A percentile compares a stretch with the other conserved stretches of the same genome.
phyloP scores from a whole-genome alignment of 2,329 filamentous ascomycete species.

The Sclerotinia glacialis region DNA sequence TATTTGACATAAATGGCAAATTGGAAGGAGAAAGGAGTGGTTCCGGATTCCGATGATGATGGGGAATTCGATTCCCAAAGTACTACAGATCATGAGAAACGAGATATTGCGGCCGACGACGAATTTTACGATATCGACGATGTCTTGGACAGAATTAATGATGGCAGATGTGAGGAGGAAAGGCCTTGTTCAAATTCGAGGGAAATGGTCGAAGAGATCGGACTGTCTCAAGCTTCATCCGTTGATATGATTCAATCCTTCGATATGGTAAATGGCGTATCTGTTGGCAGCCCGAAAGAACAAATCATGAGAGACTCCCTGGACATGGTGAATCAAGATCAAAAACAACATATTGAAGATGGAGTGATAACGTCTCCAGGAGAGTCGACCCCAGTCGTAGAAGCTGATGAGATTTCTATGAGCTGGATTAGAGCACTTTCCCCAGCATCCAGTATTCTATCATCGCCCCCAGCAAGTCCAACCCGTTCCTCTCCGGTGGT shows the following conservation, averaged over 20 bases:
- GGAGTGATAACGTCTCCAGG: not conserved
- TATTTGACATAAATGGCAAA: conserved; percentile 34
- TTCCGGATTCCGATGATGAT: conserved; percentile 42
- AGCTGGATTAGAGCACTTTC: conserved; percentile 43
- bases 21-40: conserved; percentile 41
- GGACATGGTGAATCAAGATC: not conserved
- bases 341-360: not conserved
- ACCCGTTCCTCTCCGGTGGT: conserved; percentile 20
- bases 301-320: not conserved
- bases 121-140: conserved; percentile 16
- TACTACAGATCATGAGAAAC: conserved; percentile 15
- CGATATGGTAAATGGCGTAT: not conserved
- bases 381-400: conserved; percentile 5
- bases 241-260: conserved; percentile 17
- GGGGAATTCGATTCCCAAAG: conserved; percentile 33
- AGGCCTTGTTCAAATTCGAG: not conserved
- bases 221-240: conserved; percentile 19
- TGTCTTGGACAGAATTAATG: not conserved
- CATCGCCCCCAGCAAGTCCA: conserved; percentile 28
- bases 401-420: conserved; percentile 42
- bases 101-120: conserved; percentile 13
- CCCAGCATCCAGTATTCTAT: conserved; percentile 36
- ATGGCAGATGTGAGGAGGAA: not conserved
- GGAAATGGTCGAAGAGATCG: not conserved
- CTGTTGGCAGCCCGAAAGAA: not conserved